A percentile compares a stretch with the other conserved stretches of the same genome.
These are phyloP conservation scores for Eutrema japonicum DNA, from an alignment of 345 rosid genomes.

Conservation along the genomic window DNA sequence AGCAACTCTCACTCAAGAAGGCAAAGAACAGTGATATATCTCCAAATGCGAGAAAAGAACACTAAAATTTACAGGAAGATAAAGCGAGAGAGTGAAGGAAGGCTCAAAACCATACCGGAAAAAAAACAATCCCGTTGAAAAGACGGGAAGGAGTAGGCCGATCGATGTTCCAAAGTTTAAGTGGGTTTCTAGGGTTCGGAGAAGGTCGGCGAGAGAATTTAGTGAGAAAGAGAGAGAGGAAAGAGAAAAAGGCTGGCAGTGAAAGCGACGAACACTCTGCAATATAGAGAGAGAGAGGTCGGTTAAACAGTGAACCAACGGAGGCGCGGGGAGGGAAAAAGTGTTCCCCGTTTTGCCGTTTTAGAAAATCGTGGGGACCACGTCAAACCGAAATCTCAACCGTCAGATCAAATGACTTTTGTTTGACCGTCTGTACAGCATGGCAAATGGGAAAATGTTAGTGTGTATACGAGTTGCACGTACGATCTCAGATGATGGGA, in stretches of 20 bases:
- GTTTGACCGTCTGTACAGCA: conserved; percentile 10
- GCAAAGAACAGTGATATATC: neutral
- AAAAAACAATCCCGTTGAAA: neutral
- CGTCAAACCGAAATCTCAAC: conserved; percentile 6
- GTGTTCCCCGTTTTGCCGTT: conserved; percentile 31
- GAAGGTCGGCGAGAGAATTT: conserved; percentile 36
- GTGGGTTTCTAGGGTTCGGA: conserved; percentile 38
- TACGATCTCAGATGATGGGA: neutral
- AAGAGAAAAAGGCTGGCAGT: conserved; percentile 39
- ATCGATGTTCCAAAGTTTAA: neutral
- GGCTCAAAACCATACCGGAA: conserved; percentile 24
- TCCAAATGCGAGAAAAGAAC: neutral
- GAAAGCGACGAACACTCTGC: conserved; percentile 48
- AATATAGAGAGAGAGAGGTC: conserved; percentile 29
- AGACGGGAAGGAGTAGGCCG: neutral
- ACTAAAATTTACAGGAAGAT: neutral
- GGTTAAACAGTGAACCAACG: conserved; percentile 41
- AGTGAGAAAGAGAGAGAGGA: conserved; percentile 26
- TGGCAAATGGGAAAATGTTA: neutral
- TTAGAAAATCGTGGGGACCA: conserved; percentile 23
- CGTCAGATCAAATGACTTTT: conserved; percentile 30
- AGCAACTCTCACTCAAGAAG: neutral
- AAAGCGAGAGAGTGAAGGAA: neutral
- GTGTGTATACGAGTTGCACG: neutral
- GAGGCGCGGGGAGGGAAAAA: conserved; percentile 42